These are phyloP conservation scores for Skeletonema grethae DNA, from an alignment of 108 stramenopile genomes.

Conservation along the genomic window DNA sequence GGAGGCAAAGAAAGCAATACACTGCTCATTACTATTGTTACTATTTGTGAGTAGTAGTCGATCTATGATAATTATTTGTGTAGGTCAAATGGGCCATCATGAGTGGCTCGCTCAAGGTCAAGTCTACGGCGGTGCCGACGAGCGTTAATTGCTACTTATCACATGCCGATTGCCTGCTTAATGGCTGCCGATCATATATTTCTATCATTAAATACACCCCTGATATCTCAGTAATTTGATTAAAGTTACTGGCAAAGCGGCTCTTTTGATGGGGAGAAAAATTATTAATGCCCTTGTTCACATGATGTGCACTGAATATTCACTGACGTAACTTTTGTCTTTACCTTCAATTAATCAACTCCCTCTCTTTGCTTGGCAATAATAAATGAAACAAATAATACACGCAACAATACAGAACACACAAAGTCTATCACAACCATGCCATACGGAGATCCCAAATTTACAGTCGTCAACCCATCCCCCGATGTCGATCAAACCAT, in stretches of 20 bases:
- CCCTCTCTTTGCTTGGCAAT: not conserved
- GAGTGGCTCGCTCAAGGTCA: too few species aligned
- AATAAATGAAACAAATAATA: not conserved
- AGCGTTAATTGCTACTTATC: too few species aligned
- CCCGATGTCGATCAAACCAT: constrained; percentile 84
- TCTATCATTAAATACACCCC: not conserved
- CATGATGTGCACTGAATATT: not conserved
- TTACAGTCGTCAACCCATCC: constrained; percentile 71
- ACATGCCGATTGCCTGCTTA: too few species aligned
- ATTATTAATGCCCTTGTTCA: not conserved
- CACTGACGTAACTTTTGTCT: not conserved
- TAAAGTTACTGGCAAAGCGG: too few species aligned
- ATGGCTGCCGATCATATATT: too few species aligned
- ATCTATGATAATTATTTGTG: too few species aligned
- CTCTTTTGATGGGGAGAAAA: too few species aligned
- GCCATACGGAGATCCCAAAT: constrained; percentile 70
- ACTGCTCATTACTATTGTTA: not conserved
- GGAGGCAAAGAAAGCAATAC: too few species aligned
- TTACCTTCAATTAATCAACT: not conserved
- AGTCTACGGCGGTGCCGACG: too few species aligned
- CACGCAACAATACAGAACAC: constrained; percentile 1
- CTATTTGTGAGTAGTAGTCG: not conserved
- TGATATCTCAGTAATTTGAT: not conserved
- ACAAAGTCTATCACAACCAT: constrained; percentile 11
- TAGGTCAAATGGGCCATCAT: too few species aligned